Base-by-base conservation (phyloP, 2,329 filamentous ascomycete species). In the Aspergillus intermedius region DNA sequence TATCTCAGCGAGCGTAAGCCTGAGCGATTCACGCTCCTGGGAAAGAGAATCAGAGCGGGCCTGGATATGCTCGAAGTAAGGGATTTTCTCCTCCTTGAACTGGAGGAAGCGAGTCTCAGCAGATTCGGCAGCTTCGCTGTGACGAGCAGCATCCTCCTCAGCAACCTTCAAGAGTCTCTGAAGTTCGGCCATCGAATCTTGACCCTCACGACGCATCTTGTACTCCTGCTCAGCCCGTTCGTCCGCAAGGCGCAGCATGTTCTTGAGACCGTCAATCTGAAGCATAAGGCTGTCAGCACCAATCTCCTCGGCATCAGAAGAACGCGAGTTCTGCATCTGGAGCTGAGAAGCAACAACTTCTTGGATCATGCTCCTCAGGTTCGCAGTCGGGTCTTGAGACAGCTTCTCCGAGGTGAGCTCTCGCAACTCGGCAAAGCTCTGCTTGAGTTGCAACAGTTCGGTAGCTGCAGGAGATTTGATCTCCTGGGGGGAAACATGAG, bases 101-200 rank as follows among this genome's bases (percentile, higher is more conserved):
- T 84, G 78, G 22, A 83, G 77, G 4, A 91, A 77, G 47, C 67
- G 70, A 30, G 84, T 79, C 54, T 78, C 78, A 54, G 87, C 84
- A 61, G 90, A 85, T 61, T 88, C 71, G 4, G 74, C 74, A 46
- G 72, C 67, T 53, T 75, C 71, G 42, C 70, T 72, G 47, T 77
- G 69, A 28, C 68, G 69, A 41, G 67, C 68, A 54, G 70, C 69
- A 52, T 75, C 72, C 41, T 75, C 84, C n/a, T 85, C 80, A 4
- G 85, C 80, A 53, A 83, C 78, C 50, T 81, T 79, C 22, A 89
- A 75, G 19, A 85, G 77, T 47, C 82, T 77, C 66, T 90, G 84
- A n/a, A 83, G 77, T 61, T 91, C 86, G 4, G 83, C 79, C 12
- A 88, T 73, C 51, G 81, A 80, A 60, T 91, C 87, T 63, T 91